phyloP scores from a whole-genome alignment of 371 early-diverging fungal species.

The Syncephalastrum racemosum region DNA sequence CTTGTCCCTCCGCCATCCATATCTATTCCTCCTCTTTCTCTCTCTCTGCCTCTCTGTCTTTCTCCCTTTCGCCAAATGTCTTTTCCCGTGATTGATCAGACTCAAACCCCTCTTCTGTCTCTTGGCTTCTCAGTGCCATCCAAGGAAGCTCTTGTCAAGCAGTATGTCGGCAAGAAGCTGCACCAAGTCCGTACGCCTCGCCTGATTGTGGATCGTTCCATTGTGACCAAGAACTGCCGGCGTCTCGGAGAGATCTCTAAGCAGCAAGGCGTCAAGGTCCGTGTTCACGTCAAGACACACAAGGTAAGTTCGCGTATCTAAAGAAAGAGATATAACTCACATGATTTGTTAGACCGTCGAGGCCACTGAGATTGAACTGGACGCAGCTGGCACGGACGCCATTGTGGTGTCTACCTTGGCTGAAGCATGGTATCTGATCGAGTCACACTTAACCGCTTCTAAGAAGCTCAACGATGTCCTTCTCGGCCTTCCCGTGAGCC shows the following conservation, averaged over 20 bases:
- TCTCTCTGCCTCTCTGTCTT: neutral
- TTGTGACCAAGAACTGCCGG: slow-evolving; percentile 32
- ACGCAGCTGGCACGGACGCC: slow-evolving; percentile 30
- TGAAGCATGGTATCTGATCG: slow-evolving; percentile 37
- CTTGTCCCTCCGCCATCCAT: neutral
- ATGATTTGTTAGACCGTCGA: slow-evolving; percentile 30
- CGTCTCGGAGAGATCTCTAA: slow-evolving; percentile 21
- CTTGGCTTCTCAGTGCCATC: slow-evolving; percentile 15
- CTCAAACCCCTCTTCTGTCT: slow-evolving; percentile 20
- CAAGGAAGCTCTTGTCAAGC: slow-evolving; percentile 18
- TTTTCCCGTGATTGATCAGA: slow-evolving; percentile 16
- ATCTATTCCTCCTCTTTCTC: slow-evolving; percentile 3
- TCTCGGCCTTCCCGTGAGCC: slow-evolving; percentile 41
- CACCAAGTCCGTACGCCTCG: slow-evolving; percentile 38
- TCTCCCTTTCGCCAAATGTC: slow-evolving; percentile 4
- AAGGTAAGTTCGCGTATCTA: slow-evolving; percentile 27
- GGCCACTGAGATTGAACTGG: slow-evolving; percentile 37
- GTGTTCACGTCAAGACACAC: slow-evolving; percentile 50
- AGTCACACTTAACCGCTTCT: slow-evolving; percentile 23
- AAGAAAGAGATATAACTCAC: neutral
- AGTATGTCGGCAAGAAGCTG: slow-evolving; percentile 34
- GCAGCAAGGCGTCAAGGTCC: slow-evolving; percentile 26
- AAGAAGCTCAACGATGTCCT: slow-evolving; percentile 35
- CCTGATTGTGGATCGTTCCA: slow-evolving; percentile 33
- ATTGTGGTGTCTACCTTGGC: slow-evolving; percentile 48